Evolutionary conservation across 768 basidiomycete species (phyloP).

Genomic region (Boletus pseudopeckii): DNA sequence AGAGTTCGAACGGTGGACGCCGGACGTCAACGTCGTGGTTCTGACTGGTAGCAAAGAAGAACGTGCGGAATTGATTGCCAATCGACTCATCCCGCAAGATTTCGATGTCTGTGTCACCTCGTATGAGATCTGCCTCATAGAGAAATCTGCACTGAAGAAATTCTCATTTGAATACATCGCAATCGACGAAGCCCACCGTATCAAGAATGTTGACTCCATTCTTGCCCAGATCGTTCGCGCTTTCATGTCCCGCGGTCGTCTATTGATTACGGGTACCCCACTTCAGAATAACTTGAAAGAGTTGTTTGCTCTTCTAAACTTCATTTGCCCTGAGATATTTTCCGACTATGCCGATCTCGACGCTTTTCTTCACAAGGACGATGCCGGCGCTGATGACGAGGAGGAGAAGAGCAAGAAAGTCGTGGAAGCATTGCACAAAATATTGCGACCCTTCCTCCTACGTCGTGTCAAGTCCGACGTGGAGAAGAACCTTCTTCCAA

Average conservation of each 20-base stretch:
- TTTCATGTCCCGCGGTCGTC: constrained; percentile 82
- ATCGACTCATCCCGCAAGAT: constrained; percentile 76
- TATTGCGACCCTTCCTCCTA: constrained; percentile 90
- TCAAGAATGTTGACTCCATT: constrained; percentile 98
- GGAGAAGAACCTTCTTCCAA: constrained; percentile 92
- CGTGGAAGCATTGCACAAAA: constrained; percentile 96
- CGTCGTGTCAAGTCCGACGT: constrained; percentile 95
- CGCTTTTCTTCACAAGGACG: constrained; percentile 89
- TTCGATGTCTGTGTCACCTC: constrained; percentile 96
- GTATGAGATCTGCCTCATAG: constrained; percentile 96
- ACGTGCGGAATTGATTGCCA: constrained; percentile 74
- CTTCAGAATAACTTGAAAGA: constrained; percentile 97
- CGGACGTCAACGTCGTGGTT: constrained; percentile 77
- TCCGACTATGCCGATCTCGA: constrained; percentile 90
- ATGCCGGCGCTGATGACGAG: constrained; percentile 59
- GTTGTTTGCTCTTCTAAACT: constrained; percentile 87
- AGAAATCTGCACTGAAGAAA: constrained; percentile 88
- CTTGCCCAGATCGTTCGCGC: constrained; percentile 91
- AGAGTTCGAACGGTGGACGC: constrained; percentile 90
- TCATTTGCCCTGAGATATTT: constrained; percentile 96
- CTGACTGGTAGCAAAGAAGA: constrained; percentile 90
- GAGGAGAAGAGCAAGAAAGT: constrained; percentile 88
- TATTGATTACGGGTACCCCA: constrained; percentile 96
- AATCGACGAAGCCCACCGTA: constrained; percentile 98
- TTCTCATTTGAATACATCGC: constrained; percentile 97